Evolutionary conservation across 2,329 filamentous ascomycete genomes (phyloP), one percentile per base, ranked within the genome.

Genomic region (Cladosporium halotolerans): DNA sequence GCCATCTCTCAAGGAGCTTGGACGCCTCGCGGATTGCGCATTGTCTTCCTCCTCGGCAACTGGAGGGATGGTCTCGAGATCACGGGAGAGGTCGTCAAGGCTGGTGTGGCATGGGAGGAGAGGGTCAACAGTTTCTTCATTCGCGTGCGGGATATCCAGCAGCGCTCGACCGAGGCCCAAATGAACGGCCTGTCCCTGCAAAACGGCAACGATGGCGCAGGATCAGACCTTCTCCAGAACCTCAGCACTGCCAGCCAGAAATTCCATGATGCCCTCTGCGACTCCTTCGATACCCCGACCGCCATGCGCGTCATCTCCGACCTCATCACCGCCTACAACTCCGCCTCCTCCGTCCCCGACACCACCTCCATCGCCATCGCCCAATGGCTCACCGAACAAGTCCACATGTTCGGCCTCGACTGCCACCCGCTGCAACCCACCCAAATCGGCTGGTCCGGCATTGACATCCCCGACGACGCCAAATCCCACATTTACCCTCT

Each of bases 51-150:
- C 43, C 81, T 95, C 62, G 89, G 91, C 42, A 83, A 82, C 45
- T 97, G 92, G 91, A 88, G 89, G 61, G 88, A 96, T 46, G 88
- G 89, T 1, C 85, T 96, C 32, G 92, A 96, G 66, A 93, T 96
- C 57, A 92, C 89, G 0, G 83, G 86, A 1, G 89, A 91, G 52
- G 83, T 96, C 72, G 79, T 88, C 54, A 83, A 82, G 41, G 81
- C 84, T 62, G 86, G 86, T 6, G 81, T 83, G 54, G 81, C 79
- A 42, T 96, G 89, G 87, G 91, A 96, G 67, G 83, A 83, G 46
- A 85, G 85, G 14, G 74, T 95, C 31, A 87, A 86, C 68, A 84
- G 83, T 67, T 84, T 85, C 66, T 84, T 85, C 67, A 71, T 83
- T 56, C 82, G 82, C 58, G 71, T 77, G 28, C 76, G 74, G 41